Conservation (phyloP, 805 yeast genomes). For the Naumovozyma dairenensis region DNA sequence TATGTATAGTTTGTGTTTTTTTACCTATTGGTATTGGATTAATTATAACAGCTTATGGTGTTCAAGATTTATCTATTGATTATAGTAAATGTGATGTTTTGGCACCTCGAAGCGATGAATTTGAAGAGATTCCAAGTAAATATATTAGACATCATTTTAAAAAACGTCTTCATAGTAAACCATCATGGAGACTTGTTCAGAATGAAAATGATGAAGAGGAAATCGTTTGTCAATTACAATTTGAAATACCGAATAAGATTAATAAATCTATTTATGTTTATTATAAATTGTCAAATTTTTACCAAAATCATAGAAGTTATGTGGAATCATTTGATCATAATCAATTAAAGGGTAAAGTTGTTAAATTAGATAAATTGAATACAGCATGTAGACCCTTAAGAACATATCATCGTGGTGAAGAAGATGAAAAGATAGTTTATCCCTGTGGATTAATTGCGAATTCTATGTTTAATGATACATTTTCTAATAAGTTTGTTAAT, state of each 20-base stretch:
- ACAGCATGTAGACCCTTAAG: constrained; percentile 30
- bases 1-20: constrained; percentile 63
- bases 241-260: constrained; percentile 61
- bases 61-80: constrained; percentile 62
- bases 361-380: constrained; percentile 39
- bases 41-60: constrained; percentile 57
- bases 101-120: constrained; percentile 35
- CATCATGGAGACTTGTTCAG: constrained; percentile 54
- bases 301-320: constrained; percentile 89
- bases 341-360: constrained; percentile 73
- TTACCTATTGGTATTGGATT: constrained; percentile 87
- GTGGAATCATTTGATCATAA: constrained; percentile 74
- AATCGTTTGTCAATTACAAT: constrained; percentile 53
- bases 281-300: constrained; percentile 81
- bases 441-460: constrained; percentile 83
- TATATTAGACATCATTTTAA: constrained; percentile 55
- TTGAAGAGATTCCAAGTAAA: constrained; percentile 46
- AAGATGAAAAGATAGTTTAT: constrained; percentile 36
- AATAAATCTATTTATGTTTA: constrained; percentile 66
- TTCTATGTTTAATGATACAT: constrained; percentile 70
- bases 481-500: constrained; percentile 37
- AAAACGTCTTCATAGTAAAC: constrained; percentile 27
- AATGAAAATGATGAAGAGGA: constrained; percentile 30
- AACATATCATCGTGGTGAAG: no score
- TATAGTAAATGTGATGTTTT: constrained; percentile 56